Base-by-base conservation (phyloP, 352 stramenopile genomes). In the Pythium sp. region DNA sequence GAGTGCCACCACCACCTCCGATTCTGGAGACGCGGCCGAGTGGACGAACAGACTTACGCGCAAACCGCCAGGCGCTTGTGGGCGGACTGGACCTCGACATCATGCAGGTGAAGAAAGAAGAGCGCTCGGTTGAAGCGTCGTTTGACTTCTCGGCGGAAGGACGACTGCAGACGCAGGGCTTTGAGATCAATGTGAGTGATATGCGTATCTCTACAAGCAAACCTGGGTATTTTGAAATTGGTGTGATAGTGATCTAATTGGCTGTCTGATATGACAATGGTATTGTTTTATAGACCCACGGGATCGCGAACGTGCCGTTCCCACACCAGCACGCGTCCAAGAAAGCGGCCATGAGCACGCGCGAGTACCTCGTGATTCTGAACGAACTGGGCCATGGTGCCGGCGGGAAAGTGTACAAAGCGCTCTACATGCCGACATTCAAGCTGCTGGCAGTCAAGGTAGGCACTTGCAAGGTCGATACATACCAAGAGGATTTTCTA, bases 371-470 rank as follows among this genome's bases (percentile, higher is more conserved):
- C 53, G 56, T 94, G 2, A 30, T 92, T 12, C 58, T 94, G 1
- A 82, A 89, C 38, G 86, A 94, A 26, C 72, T 95, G 24, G 87
- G 87, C 0, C 86, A 93, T 65, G 92, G 92, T 49, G 92, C 92
- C 11, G 78, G 91, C 32, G 91, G 91, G 36, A 94, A 94, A 67
- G 92, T 98, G 8, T 91, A 92, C 73, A 94, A 96, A 64, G 90
- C 91, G 22, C 63, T 97, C 57, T 95, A 97, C 64, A 74, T 97
- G 43, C 92, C 90, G 12, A 95, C 92, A 5, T 90, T 97, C 67
- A 86, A 86, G 53, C 73, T 98, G 20, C 87, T 98, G 8, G 92
- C 92, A 0, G 77, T 97, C 43, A 98, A 97, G 51, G 67, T 64
- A 26, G 24, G 24, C 24, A 49, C 9, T 36, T 62, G 24, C 24